These are phyloP conservation scores for Cyclospora cayetanensis DNA, from an alignment of 169 alveolate genomes.

Conservation along the genomic window DNA sequence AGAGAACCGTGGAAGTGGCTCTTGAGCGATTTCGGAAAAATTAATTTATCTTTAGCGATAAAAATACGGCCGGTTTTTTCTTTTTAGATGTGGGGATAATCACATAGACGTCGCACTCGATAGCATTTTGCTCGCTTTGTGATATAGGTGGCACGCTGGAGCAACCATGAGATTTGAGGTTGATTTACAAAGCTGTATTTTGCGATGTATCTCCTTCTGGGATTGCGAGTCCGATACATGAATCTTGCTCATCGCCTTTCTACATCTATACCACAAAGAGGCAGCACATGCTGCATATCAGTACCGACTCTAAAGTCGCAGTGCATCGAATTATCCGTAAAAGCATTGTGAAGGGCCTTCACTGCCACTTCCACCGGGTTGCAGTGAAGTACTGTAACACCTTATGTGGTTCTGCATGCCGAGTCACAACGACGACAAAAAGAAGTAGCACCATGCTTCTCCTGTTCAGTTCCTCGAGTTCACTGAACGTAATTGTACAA, in stretches of 20 bases:
- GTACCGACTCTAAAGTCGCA: constrained; percentile 8
- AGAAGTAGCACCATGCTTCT: not conserved
- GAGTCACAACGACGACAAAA: constrained; percentile 41
- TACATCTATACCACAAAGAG: not conserved
- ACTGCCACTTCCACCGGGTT: constrained; percentile 9
- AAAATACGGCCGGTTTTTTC: no score
- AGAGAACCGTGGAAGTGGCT: no score
- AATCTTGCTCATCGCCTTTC: not conserved
- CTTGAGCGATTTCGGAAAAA: no score
- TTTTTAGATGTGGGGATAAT: no score
- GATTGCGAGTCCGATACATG: no score
- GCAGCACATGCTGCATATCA: constrained; percentile 38
- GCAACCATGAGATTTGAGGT: no score
- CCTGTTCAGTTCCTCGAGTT: not conserved
- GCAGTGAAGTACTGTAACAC: constrained; percentile 28
- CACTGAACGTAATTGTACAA: not conserved
- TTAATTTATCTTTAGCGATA: no score
- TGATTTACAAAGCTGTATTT: no score
- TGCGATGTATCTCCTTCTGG: no score
- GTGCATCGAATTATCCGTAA: constrained; percentile 38
- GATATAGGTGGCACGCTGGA: no score
- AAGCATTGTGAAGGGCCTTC: constrained; percentile 29
- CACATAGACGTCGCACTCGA: no score
- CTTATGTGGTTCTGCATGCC: constrained; percentile 10
- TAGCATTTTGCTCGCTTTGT: no score